Conservation (phyloP, 208 protist species). For the Trypanosoma rangeli region DNA sequence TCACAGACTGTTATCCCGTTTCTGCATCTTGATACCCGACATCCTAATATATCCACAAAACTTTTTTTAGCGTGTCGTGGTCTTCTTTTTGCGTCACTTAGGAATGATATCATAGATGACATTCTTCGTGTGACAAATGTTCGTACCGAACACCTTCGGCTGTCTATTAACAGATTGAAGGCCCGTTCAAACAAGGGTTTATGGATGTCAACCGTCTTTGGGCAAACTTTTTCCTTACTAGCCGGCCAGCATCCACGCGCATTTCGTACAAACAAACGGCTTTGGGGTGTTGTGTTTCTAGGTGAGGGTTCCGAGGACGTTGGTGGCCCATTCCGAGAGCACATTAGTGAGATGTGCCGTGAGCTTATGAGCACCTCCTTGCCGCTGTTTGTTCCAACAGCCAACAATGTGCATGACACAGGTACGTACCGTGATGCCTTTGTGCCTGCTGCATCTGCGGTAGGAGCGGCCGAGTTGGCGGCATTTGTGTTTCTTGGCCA, state of each 20-base stretch:
- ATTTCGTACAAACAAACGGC: slow-evolving; percentile 83
- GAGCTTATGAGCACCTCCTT: slow-evolving; percentile 87
- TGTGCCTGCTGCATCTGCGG: slow-evolving; percentile 80
- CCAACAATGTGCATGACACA: slow-evolving; percentile 86
- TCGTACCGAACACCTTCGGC: slow-evolving; percentile 65
- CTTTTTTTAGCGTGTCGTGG: slow-evolving; percentile 65
- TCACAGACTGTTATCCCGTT: slow-evolving; percentile 74
- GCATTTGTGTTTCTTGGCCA: slow-evolving; percentile 92
- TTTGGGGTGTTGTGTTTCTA: slow-evolving; percentile 90
- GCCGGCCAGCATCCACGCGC: slow-evolving; percentile 65
- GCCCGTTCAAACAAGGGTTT: slow-evolving; percentile 41
- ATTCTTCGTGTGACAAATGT: slow-evolving; percentile 79
- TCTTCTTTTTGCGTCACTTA: slow-evolving; percentile 67
- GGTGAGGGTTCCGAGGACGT: slow-evolving; percentile 94
- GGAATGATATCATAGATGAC: slow-evolving; percentile 59
- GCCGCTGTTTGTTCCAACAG: slow-evolving; percentile 90
- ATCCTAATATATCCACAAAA: slow-evolving; percentile 45
- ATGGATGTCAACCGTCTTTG: slow-evolving; percentile 78
- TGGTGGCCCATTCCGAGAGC: slow-evolving; percentile 92
- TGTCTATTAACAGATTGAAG: slow-evolving; percentile 86
- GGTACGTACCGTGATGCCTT: slow-evolving; percentile 88
- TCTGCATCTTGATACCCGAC: slow-evolving; percentile 57
- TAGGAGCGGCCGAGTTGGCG: slow-evolving; percentile 42
- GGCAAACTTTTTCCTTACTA: slow-evolving; percentile 84
- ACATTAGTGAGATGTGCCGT: slow-evolving; percentile 90